These are phyloP conservation scores for Plectranthus barbatus DNA, from an alignment of 257 asterid species.

Conservation along the genomic window DNA sequence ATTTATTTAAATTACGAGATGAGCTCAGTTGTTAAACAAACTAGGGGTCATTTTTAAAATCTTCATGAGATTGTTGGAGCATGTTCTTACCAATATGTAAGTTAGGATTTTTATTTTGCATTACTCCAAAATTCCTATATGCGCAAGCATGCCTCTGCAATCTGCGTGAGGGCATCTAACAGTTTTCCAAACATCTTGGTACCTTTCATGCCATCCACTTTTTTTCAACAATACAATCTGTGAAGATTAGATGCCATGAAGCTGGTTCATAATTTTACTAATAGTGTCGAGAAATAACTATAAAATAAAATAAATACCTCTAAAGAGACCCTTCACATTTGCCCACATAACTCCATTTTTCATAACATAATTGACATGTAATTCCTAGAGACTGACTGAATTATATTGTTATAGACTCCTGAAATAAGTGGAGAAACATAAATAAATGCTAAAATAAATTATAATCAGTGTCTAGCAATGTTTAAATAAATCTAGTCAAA, in stretches of 20 bases:
- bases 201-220: background rate
- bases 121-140: background rate
- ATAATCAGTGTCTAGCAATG: too few species aligned
- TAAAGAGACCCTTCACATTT: too few species aligned
- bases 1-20: background rate
- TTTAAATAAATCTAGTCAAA: too few species aligned
- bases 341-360: too few species aligned
- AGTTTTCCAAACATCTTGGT: background rate
- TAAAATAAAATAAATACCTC: too few species aligned
- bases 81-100: background rate
- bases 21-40: background rate
- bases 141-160: background rate
- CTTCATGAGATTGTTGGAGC: background rate
- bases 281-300: too few species aligned
- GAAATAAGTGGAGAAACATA: too few species aligned
- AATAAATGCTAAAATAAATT: too few species aligned
- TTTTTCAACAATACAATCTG: background rate
- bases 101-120: background rate
- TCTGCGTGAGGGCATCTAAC: background rate
- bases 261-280: background rate
- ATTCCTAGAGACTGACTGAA: too few species aligned
- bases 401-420: too few species aligned
- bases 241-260: background rate
- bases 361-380: too few species aligned
- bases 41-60: background rate